phyloP scores from a whole-genome alignment of 1,284 basidiomycete species.

The Tilletia caries region DNA sequence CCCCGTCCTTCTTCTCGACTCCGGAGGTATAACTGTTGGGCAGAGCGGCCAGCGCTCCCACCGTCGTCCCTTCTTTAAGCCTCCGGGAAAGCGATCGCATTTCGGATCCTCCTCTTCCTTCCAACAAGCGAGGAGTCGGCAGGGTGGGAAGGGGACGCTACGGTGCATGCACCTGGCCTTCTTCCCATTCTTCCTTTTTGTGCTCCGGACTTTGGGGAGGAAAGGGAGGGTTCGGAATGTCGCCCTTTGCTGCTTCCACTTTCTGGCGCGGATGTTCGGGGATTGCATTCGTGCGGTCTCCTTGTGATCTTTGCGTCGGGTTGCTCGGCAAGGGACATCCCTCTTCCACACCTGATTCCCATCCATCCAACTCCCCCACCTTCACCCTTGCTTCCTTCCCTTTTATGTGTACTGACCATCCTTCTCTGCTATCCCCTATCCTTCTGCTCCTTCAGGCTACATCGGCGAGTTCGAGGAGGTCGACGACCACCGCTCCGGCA shows the following conservation, averaged over 20 bases:
- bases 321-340: neutral
- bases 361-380: too few species aligned
- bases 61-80: conserved; percentile 51
- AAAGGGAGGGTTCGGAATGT: neutral
- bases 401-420: neutral
- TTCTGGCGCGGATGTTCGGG: too few species aligned
- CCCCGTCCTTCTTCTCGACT: neutral
- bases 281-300: neutral
- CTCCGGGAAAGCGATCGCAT: conserved; percentile 45
- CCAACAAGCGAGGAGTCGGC: too few species aligned
- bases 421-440: neutral
- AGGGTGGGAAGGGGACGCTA: conserved; percentile 6
- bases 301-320: neutral
- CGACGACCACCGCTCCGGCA: conserved; percentile 97
- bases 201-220: too few species aligned
- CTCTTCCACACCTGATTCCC: too few species aligned
- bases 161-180: neutral
- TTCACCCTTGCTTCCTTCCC: too few species aligned
- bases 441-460: conserved; percentile 63
- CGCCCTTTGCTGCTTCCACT: too few species aligned
- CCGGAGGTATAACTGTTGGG: conserved; percentile 54
- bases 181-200: neutral
- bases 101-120: neutral
- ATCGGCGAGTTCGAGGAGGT: conserved; percentile 99
- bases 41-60: conserved; percentile 36